phyloP scores from a whole-genome alignment of 2,329 filamentous ascomycete species.

The Geosmithia morbida region DNA sequence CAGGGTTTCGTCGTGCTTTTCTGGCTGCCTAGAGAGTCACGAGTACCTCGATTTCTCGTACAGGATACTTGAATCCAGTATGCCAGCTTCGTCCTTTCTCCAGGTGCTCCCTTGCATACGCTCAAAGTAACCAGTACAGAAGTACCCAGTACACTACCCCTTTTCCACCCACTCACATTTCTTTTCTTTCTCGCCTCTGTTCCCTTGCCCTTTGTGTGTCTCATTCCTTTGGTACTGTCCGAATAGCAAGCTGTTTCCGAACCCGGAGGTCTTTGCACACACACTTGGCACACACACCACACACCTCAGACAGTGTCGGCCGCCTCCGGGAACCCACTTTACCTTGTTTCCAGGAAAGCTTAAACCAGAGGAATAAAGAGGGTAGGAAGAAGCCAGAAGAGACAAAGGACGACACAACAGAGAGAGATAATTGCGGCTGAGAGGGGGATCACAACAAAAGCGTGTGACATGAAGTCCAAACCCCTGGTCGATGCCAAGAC shows the following conservation, averaged over 20 bases:
- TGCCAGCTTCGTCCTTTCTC: no score
- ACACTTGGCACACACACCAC: no score
- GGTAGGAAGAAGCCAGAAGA: neutral
- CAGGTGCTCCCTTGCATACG: no score
- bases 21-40: neutral
- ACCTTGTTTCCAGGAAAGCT: neutral
- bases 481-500: neutral
- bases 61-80: no score
- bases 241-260: neutral
- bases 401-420: neutral
- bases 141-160: no score
- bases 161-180: neutral
- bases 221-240: neutral
- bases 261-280: neutral
- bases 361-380: neutral
- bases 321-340: neutral
- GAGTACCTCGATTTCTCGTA: no score
- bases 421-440: neutral
- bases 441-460: neutral
- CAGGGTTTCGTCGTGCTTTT: neutral
- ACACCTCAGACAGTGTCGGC: neutral
- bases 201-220: neutral
- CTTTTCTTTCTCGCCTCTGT: no score
- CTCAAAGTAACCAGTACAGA: no score
- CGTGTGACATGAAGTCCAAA: neutral